phyloP scores from a whole-genome alignment of 805 yeast genomes.

The Wickerhamiella bombiphila region DNA sequence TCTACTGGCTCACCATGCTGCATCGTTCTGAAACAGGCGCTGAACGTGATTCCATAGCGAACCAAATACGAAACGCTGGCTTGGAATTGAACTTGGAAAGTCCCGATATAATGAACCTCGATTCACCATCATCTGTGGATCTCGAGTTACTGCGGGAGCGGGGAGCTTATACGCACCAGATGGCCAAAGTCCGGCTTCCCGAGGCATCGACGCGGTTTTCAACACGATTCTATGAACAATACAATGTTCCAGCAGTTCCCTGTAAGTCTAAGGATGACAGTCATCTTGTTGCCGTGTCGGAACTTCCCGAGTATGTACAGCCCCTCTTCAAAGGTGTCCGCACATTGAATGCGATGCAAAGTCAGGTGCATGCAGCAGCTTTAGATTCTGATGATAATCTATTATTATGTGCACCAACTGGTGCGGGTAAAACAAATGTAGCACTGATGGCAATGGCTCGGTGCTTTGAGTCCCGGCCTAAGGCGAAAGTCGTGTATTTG shows the following conservation, averaged over 20 bases:
- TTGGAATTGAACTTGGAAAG: slow-evolving; percentile 5
- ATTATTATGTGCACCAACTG: slow-evolving; percentile 91
- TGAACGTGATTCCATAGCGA: slow-evolving; percentile 26
- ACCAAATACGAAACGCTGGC: slow-evolving; percentile 13
- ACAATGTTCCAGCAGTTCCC: slow-evolving; percentile 61
- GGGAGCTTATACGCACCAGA: slow-evolving; percentile 55
- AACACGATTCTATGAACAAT: slow-evolving; percentile 67
- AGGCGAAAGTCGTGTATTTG: slow-evolving; percentile 69
- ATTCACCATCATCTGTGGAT: slow-evolving; percentile 39
- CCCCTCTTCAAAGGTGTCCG: slow-evolving; percentile 56
- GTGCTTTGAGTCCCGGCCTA: slow-evolving; percentile 33
- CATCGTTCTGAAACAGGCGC: slow-evolving; percentile 26
- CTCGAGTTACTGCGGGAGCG: slow-evolving; percentile 50
- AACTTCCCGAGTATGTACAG: slow-evolving; percentile 72
- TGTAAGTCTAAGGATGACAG: slow-evolving; percentile 17
- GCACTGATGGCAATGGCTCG: slow-evolving; percentile 74
- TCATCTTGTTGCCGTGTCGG: slow-evolving; percentile 39
- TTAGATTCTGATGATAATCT: slow-evolving; percentile 57
- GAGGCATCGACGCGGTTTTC: slow-evolving; percentile 68
- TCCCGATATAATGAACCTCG: slow-evolving; percentile 17
- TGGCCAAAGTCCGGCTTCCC: slow-evolving; percentile 59
- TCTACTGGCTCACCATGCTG: slow-evolving; percentile 43
- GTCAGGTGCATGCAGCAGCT: slow-evolving; percentile 67
- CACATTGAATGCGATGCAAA: slow-evolving; percentile 68
- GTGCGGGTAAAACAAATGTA: slow-evolving; percentile 96